Base-by-base conservation (phyloP, 331 rosid species). In the Phaseolus coccineus region DNA sequence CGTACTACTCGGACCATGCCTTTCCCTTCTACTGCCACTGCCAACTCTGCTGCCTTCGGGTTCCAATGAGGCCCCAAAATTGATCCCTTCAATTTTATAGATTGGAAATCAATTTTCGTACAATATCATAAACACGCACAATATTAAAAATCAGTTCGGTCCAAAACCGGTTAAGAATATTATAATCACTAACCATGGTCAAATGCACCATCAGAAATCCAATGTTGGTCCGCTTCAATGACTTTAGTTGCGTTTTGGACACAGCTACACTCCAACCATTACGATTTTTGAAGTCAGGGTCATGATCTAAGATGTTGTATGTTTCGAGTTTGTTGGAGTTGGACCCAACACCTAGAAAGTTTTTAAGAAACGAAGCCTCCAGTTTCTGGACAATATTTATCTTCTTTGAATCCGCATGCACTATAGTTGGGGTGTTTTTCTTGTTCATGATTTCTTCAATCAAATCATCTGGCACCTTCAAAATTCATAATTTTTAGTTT, bases 61-160 rank as follows among this genome's bases (percentile, higher is more conserved):
- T 96, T 93, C 98, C 97, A 96, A 78, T 93, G 99, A 5, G 99
- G 98, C 76, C 89, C 99, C 97, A 96, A 69, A 90, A 93, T 93
- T 15, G 98, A 80, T 15, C 92, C 94, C 99, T 91, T 74, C 12
- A 64, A 35, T 75, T 19, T 53, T 0, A 12, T 12, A 55, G 24
- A 71, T 25, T 61, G 75, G 14, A 69, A 66, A 48, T 25, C 22
- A 44, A 69, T 76, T 8, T 70, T 14, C 6, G 15, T 24, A 46
- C 2, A 51, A 51, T 62, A 27, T 5, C 19, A 56, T 19, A 48
- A 56, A 16, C 25, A 22, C 5, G 33, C 4, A 71, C 39, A 6
- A 56, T 14, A 42, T 37, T 33, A 55, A 14, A 15, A 37, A 68
- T 73, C 25, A 24, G 46, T 40, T 40, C 46, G 11, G 2, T 40